A percentile compares a stretch with the other conserved stretches of the same genome.
These are phyloP conservation scores for Apiospora saccharicola DNA, from an alignment of 2,329 filamentous ascomycete genomes.

Conservation along the genomic window DNA sequence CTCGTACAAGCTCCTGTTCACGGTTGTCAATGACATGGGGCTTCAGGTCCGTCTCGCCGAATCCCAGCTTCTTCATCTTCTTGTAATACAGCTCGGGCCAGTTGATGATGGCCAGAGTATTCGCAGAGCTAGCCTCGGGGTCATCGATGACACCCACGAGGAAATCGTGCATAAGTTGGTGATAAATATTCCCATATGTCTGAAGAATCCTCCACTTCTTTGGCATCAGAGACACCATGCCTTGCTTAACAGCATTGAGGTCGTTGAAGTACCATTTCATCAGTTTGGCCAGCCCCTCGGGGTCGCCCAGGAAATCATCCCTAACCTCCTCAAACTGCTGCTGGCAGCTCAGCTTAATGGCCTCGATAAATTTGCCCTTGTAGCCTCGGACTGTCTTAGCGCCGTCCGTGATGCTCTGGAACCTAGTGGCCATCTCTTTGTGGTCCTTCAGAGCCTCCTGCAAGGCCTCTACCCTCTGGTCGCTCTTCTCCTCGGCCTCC, in stretches of 20 bases:
- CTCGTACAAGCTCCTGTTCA: constrained; percentile 87
- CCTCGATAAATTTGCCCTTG: constrained; percentile 91
- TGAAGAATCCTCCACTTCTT: constrained; percentile 96
- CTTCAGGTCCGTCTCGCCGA: constrained; percentile 75
- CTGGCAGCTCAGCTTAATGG: constrained; percentile 76
- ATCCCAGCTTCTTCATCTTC: constrained; percentile 92
- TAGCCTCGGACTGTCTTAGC: constrained; percentile 93
- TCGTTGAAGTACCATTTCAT: constrained; percentile 99
- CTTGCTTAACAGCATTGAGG: constrained; percentile 90
- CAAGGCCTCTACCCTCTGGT: constrained; percentile 87
- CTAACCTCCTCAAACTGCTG: constrained; percentile 76
- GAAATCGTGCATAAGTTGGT: constrained; percentile 94
- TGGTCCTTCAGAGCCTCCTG: constrained; percentile 96
- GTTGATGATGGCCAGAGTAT: constrained; percentile 90
- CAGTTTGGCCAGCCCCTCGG: constrained; percentile 82
- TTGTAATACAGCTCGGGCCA: constrained; percentile 96
- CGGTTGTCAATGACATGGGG: constrained; percentile 92
- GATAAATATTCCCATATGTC: constrained; percentile 90
- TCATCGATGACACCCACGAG: constrained; percentile 84
- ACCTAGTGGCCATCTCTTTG: constrained; percentile 89
- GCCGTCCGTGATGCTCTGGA: constrained; percentile 94
- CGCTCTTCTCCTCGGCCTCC: constrained; percentile 95
- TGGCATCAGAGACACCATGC: constrained; percentile 90
- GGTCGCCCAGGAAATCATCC: constrained; percentile 82
- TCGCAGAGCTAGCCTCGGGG: constrained; percentile 81